Evolutionary conservation across 192 early-diverging fungal species (phyloP).

Genomic region (Rhizoclosmatium globosum): DNA sequence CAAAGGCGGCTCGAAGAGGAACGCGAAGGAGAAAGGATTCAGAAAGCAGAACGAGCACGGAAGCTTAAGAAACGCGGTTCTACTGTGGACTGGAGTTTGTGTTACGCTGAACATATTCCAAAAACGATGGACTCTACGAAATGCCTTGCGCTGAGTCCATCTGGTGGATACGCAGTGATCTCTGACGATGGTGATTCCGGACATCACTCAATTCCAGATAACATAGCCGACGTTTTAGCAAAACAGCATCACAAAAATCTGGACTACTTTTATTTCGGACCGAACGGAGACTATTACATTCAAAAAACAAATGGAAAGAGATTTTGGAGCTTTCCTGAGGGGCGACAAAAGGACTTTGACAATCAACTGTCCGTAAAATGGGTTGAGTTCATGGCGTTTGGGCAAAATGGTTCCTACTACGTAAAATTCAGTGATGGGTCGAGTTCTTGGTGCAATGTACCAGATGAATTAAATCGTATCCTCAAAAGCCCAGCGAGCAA

Average conservation of each 20-base stretch:
- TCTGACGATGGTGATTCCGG: not conserved
- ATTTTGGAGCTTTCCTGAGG: not conserved
- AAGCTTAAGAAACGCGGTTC: not conserved
- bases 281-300: not conserved
- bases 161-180: not conserved
- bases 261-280: not conserved
- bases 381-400: not conserved
- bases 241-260: not conserved
- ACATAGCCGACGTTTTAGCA: not conserved
- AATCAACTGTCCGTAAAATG: not conserved
- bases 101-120: not conserved
- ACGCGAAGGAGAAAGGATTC: not conserved
- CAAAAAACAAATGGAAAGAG: not conserved
- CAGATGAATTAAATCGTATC: too few relatives aligned
- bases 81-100: not conserved
- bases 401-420: not conserved
- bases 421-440: not conserved
- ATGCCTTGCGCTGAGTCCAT: not conserved
- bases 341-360: not conserved
- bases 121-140: not conserved
- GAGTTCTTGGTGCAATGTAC: not conserved
- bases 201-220: not conserved
- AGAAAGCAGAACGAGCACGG: not conserved
- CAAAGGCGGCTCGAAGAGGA: not conserved
- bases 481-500: too few relatives aligned